phyloP scores from a whole-genome alignment of 2,329 filamentous ascomycete genomes.

The Aspergillus luchuensis region DNA sequence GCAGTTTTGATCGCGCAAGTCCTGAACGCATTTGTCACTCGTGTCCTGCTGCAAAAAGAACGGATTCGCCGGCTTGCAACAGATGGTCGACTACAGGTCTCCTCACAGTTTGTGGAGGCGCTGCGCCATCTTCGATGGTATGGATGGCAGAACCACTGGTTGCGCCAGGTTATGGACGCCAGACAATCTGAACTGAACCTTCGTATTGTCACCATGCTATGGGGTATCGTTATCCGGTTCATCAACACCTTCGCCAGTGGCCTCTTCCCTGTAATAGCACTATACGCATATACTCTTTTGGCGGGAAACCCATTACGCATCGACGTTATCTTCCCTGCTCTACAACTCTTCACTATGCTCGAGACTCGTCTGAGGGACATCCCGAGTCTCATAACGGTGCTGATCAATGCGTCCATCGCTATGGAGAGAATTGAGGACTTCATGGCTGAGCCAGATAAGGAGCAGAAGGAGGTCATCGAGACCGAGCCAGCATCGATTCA shows the following conservation, averaged over 20 bases:
- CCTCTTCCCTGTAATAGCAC: conserved; percentile 76
- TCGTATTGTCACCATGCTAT: conserved; percentile 65
- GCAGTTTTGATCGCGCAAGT: conserved; percentile 70
- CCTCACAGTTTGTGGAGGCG: conserved; percentile 83
- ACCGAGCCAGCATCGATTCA: conserved; percentile 34
- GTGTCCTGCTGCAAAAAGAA: conserved; percentile 68
- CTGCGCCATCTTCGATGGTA: conserved; percentile 81
- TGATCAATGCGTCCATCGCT: conserved; percentile 81
- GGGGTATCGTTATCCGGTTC: conserved; percentile 64
- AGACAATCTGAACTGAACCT: conserved; percentile 68
- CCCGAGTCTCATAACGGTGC: conserved; percentile 71
- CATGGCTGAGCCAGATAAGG: conserved; percentile 82
- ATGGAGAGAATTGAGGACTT: conserved; percentile 80
- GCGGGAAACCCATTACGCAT: conserved; percentile 69
- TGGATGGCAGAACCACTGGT: conserved; percentile 77
- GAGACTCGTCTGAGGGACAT: conserved; percentile 73
- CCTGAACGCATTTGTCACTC: conserved; percentile 69
- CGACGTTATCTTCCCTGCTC: conserved; percentile 82
- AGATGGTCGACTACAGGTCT: conserved; percentile 75
- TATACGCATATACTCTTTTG: conserved; percentile 77
- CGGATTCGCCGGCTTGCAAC: conserved; percentile 70
- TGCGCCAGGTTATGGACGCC: conserved; percentile 67
- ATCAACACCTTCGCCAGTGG: conserved; percentile 72
- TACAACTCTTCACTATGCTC: conserved; percentile 77
- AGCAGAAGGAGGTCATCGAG: conserved; percentile 56